Base-by-base conservation (phyloP, 768 basidiomycete species). In the Termitomyces eurrhizus region DNA sequence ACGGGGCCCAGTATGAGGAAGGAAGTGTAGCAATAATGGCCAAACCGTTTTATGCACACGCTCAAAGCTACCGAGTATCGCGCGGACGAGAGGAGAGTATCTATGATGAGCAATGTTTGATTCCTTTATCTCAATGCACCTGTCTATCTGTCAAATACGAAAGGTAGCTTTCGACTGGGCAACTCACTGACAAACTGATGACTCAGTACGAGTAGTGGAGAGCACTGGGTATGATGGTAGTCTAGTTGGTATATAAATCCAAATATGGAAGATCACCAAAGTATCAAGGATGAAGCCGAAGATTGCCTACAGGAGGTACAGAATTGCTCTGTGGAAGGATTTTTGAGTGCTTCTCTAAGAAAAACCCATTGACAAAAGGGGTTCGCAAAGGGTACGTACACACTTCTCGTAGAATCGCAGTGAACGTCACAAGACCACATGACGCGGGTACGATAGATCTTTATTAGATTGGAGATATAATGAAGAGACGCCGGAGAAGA, bases 71-170 rank as follows among this genome's bases (percentile, higher is more conserved):
- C 42, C 13, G 41, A 14, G n/a, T n/a, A 13, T 29, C 18, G 53
- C 13, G 39, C 12, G 41, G 41, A 44, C 11, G n/a, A 33, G 29
- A 18, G 39, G 18, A 50, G 13, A 32, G 6, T 2, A 16, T 21
- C 21, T 39, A 36, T 29, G 32, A 50, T 36, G 18, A 13, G 46
- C 5, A 32, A 36, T n/a, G 9, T 37, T 41, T 52, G 48, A n/a
- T 39, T 32, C 7, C 21, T 21, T 21, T 21, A 42, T n/a, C 29
- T 32, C n/a, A 55, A 57, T 51, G 29, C 14, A 50, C 12, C 57
- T 65, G 58, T 57, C 58, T 21, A 65, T 62, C 64, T 60, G 64
- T 64, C 61, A 64, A 39, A 49, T 46, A 49, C 9, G 54, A 55
- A 48, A 52, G 18, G 33, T 29, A 18, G 24, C 52, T 18, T 46